A percentile compares a stretch with the other conserved stretches of the same genome.
Conservation (phyloP, 2,329 filamentous ascomycete species). For the Trichoderma brevicompactum region DNA sequence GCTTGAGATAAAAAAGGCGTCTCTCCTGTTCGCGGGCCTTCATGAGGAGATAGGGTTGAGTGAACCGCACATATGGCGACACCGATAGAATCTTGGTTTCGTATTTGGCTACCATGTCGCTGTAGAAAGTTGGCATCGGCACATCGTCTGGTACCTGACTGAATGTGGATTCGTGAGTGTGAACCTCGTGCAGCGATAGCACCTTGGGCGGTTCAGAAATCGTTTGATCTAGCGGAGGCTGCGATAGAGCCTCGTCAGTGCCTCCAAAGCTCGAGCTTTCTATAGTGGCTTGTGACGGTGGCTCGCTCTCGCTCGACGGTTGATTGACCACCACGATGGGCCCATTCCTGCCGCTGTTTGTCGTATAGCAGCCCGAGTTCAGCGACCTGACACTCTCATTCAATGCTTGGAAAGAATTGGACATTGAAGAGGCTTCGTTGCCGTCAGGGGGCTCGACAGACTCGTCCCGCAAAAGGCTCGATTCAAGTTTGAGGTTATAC, state of each 20-base stretch:
- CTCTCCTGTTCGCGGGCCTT: slow-evolving; percentile 90
- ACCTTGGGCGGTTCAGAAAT: slow-evolving; percentile 38
- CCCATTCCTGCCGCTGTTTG: slow-evolving; percentile 36
- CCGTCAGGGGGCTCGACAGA: slow-evolving; percentile 80
- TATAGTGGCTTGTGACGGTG: slow-evolving; percentile 41
- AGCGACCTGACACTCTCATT: slow-evolving; percentile 46
- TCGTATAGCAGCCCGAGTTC: slow-evolving; percentile 37
- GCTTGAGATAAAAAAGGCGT: slow-evolving; percentile 78
- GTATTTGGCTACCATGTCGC: slow-evolving; percentile 91
- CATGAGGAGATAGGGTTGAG: slow-evolving; percentile 90
- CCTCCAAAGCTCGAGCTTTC: slow-evolving; percentile 38
- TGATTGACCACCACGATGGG: slow-evolving; percentile 43
- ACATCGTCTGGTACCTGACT: slow-evolving; percentile 74
- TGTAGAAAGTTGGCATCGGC: slow-evolving; percentile 89
- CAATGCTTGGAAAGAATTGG: slow-evolving; percentile 48
- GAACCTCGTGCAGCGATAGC: slow-evolving; percentile 49
- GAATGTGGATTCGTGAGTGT: slow-evolving; percentile 52
- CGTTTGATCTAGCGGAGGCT: slow-evolving; percentile 35
- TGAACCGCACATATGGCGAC: slow-evolving; percentile 95
- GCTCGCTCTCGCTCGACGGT: slow-evolving; percentile 45
- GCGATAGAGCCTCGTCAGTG: slow-evolving; percentile 39
- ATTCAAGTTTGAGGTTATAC: slow-evolving; percentile 95
- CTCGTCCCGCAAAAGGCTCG: slow-evolving; percentile 90
- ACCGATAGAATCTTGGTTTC: slow-evolving; percentile 92
- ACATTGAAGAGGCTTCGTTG: slow-evolving; percentile 48